Evolutionary conservation across 352 stramenopile species (phyloP).

Genomic region (Phytophthora palmivora): DNA sequence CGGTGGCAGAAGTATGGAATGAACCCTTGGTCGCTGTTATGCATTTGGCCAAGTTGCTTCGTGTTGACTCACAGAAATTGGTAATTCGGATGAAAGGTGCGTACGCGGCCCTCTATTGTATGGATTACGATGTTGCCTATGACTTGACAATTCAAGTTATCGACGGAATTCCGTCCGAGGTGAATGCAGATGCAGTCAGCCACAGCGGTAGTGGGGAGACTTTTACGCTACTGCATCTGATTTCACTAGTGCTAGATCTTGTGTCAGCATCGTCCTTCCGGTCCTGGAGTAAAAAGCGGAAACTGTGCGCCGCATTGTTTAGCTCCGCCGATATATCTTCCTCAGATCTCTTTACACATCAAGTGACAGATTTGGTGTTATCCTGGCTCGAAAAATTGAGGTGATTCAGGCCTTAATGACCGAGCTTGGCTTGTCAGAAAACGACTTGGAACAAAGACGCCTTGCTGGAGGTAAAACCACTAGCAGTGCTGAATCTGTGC

Average conservation of each 20-base stretch:
- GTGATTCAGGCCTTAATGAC: constrained; percentile 56
- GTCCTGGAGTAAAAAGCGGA: constrained; percentile 68
- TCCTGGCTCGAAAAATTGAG: constrained; percentile 58
- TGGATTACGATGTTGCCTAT: constrained; percentile 69
- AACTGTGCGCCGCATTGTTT: constrained; percentile 48
- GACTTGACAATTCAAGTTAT: constrained; percentile 54
- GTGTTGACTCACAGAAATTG: constrained; percentile 43
- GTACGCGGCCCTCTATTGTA: constrained; percentile 72
- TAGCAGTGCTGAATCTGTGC: constrained; percentile 44
- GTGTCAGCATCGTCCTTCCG: constrained; percentile 66
- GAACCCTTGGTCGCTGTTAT: constrained; percentile 55
- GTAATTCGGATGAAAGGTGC: constrained; percentile 71
- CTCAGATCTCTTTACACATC: constrained; percentile 51
- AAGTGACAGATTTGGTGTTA: constrained; percentile 58
- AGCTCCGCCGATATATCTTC: constrained; percentile 34
- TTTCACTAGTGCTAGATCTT: constrained; percentile 75
- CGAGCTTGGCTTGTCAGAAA: constrained; percentile 72
- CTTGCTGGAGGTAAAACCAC: constrained; percentile 32
- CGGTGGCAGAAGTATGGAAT: constrained; percentile 10
- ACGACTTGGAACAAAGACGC: constrained; percentile 58
- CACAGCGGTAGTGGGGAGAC: constrained; percentile 18
- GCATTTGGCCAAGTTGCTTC: constrained; percentile 58
- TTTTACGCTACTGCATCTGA: constrained; percentile 49
- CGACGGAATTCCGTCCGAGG: constrained; percentile 24
- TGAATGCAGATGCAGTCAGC: constrained; percentile 2